Percentiles rank a stretch among this genome's conserved stretches.
phyloP scores from a whole-genome alignment of 2,329 filamentous ascomycete genomes.

The Orbilia blumenaviensis region DNA sequence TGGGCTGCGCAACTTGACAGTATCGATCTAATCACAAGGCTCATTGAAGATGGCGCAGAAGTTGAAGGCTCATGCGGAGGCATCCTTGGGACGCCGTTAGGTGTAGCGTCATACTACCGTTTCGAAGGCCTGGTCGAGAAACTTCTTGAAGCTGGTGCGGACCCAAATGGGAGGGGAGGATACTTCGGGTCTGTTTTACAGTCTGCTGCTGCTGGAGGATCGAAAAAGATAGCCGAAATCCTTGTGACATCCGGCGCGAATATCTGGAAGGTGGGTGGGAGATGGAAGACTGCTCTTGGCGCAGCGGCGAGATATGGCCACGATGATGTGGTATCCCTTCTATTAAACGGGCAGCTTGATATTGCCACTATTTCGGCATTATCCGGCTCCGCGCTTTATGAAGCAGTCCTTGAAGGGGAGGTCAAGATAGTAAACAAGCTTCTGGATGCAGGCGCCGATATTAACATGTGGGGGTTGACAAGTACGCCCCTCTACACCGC shows the following conservation, averaged over 20 bases:
- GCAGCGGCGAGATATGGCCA: slow-evolving; percentile 34
- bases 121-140: slow-evolving; percentile 58
- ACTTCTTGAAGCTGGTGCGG: slow-evolving; percentile 58
- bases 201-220: slow-evolving; percentile 47
- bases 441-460: slow-evolving; percentile 7
- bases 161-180: slow-evolving; percentile 56
- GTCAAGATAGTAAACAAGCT: neutral
- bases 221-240: slow-evolving; percentile 41
- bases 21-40: neutral
- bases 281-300: slow-evolving; percentile 52
- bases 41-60: slow-evolving; percentile 8
- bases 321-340: slow-evolving; percentile 11
- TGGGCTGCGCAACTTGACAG: slow-evolving; percentile 12
- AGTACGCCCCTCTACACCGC: slow-evolving; percentile 27
- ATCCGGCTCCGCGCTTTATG: slow-evolving; percentile 22
- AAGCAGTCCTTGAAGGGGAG: slow-evolving; percentile 28
- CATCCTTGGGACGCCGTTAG: slow-evolving; percentile 57
- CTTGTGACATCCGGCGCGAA: slow-evolving; percentile 54
- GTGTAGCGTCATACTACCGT: slow-evolving; percentile 57
- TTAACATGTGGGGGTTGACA: slow-evolving; percentile 9
- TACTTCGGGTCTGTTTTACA: slow-evolving; percentile 56
- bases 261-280: slow-evolving; percentile 43
- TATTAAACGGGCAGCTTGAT: slow-evolving; percentile 17
- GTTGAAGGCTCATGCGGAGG: slow-evolving; percentile 23
- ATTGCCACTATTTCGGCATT: neutral